A percentile compares a stretch with the other conserved stretches of the same genome.
Conservation (phyloP, 129 eudicot species). For the Arctium minus region DNA sequence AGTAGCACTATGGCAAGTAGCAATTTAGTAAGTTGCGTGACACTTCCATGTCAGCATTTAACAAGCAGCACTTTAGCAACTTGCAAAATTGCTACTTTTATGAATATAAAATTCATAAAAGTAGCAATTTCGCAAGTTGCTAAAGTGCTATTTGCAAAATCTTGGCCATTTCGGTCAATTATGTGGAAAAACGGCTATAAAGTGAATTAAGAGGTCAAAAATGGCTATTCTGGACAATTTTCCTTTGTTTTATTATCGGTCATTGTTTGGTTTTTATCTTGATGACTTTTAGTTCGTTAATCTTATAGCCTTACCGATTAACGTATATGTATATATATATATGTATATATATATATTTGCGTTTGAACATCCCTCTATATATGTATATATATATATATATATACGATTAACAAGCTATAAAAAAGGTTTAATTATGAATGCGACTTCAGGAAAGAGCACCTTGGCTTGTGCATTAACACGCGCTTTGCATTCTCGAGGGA, state of each 20-base stretch:
- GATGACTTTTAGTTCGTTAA: not conserved
- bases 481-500: slow-evolving; percentile 77
- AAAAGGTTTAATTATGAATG: not conserved
- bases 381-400: not conserved
- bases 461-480: slow-evolving; percentile 87
- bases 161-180: not conserved
- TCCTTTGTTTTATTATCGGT: not conserved
- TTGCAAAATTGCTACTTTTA: not conserved
- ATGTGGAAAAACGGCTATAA: not conserved
- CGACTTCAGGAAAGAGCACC: slow-evolving; percentile 87
- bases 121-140: too few relatives aligned
- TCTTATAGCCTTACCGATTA: not conserved
- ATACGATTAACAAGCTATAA: slow-evolving; percentile 1
- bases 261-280: not conserved
- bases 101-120: too few relatives aligned
- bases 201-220: not conserved
- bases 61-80: not conserved
- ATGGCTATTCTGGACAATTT: not conserved
- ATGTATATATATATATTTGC: not conserved
- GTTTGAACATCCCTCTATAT: too few relatives aligned
- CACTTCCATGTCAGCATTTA: not conserved
- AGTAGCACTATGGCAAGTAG: not conserved
- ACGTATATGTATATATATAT: not conserved
- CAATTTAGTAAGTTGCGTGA: not conserved
- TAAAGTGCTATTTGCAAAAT: not conserved